Evolutionary conservation across 1,284 basidiomycete species (phyloP), one percentile per base, ranked within the genome.

Genomic region (Anthracocystis walkeri): DNA sequence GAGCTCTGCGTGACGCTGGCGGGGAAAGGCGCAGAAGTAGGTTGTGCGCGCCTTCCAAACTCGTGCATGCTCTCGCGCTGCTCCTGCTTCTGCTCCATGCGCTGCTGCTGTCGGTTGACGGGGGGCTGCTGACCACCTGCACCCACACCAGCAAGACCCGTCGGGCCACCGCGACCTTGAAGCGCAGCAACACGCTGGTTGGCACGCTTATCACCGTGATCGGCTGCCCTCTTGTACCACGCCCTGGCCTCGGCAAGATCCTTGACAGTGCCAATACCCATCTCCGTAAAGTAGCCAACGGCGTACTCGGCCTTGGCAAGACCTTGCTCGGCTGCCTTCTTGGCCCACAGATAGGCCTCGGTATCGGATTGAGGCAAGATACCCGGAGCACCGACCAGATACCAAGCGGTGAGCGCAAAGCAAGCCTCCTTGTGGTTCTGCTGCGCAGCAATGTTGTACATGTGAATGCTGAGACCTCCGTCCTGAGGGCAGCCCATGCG

Each of bases 401-500:
- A 99, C 96, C 96, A 99, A 10, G 96, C 95, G 11, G 96, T 98
- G 38, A 99, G 89, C 3, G 96, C 96, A 84, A 99, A 99, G 86
- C 95, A 98, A 0, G 96, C 95, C 83, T 99, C 96, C 20, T 92
- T 91, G 85, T 99, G 97, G 80, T 91, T 91, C 87, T 98, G 95
- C 85, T 98, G 96, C 2, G 96, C 97, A 25, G 68, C 82, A 70
- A 84, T 84, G 75, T 84, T 87, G 86, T 99, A 99, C 87, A 98
- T 99, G 87, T 99, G 96, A 82, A 99, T 99, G 53, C 93, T 95
- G 64, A 99, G 88, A 20, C 97, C 96, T 1, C 95, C 90, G 85
- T 99, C 96, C 84, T 95, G 93, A n/a, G 96, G 96, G 82, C 96
- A 99, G 16, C 94, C 95, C 91, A 98, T 93, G 88, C 95, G 95